A percentile compares a stretch with the other conserved stretches of the same genome.
phyloP scores from a whole-genome alignment of 805 yeast species.

The Wickerhamomyces mucosus region DNA sequence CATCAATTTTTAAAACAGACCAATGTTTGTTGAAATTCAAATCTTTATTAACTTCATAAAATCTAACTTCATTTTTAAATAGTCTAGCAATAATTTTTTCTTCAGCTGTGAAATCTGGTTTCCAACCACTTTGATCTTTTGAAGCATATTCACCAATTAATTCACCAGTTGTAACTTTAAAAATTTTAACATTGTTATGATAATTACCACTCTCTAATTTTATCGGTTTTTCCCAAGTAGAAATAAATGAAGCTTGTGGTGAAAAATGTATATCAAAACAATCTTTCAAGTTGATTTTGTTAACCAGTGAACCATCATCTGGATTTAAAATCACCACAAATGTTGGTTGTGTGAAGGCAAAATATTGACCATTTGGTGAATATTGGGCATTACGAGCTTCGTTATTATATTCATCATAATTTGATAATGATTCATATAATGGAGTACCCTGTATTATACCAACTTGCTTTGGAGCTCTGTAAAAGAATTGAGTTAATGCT shows the following conservation, averaged over 20 bases:
- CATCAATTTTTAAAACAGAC: constrained; percentile 46
- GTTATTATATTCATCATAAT: constrained; percentile 20
- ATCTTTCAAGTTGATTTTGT: constrained; percentile 47
- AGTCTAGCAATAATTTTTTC: constrained; percentile 61
- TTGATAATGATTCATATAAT: constrained; percentile 19
- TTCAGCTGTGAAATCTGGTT: constrained; percentile 80
- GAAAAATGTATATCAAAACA: constrained; percentile 80
- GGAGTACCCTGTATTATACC: constrained; percentile 44
- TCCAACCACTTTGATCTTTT: constrained; percentile 84
- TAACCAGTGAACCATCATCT: constrained; percentile 35
- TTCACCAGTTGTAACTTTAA: constrained; percentile 42
- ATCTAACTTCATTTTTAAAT: constrained; percentile 55
- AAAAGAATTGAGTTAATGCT: constrained; percentile 20
- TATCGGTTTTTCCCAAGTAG: constrained; percentile 86
- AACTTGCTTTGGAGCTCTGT: constrained; percentile 46
- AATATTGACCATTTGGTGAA: constrained; percentile 56
- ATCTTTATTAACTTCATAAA: constrained; percentile 43
- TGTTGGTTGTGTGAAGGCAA: constrained; percentile 65
- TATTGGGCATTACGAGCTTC: constrained; percentile 60
- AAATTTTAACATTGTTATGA: constrained; percentile 72
- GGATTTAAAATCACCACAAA: constrained; percentile 51
- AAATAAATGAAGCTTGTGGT: constrained; percentile 74
- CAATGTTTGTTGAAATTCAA: constrained; percentile 42
- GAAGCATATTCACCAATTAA: constrained; percentile 58
- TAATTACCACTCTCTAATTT: constrained; percentile 66